Percentiles rank a stretch among this genome's conserved stretches.
phyloP scores from a whole-genome alignment of 768 basidiomycete species.

The Leccinum ochraceum region DNA sequence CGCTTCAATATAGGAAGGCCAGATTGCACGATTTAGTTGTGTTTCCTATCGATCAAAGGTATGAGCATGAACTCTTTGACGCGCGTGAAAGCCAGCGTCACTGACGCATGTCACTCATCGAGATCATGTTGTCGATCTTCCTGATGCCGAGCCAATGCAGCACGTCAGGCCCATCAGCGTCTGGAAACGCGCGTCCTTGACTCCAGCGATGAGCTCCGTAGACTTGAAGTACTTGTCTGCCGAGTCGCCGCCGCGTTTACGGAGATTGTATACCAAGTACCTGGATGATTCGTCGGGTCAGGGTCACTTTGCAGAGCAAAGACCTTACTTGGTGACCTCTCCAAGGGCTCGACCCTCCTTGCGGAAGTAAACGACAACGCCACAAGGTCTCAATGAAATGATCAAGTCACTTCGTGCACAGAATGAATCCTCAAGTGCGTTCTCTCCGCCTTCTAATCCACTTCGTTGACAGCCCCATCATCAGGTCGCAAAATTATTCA shows the following conservation, averaged over 20 bases:
- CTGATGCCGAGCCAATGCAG: constrained; percentile 92
- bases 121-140: constrained; percentile 88
- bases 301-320: not conserved
- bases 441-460: too few relatives aligned
- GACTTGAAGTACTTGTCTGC: constrained; percentile 94
- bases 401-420: too few relatives aligned
- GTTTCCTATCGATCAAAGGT: constrained; percentile 67
- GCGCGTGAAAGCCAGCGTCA: constrained; percentile 18
- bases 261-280: constrained; percentile 94
- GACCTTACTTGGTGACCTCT: constrained; percentile 84
- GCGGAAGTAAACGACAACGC: constrained; percentile 91
- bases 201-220: constrained; percentile 92
- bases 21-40: constrained; percentile 87
- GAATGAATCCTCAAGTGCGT: too few relatives aligned
- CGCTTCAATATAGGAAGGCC: constrained; percentile 81
- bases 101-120: constrained; percentile 86
- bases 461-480: too few relatives aligned
- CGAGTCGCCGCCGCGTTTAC: constrained; percentile 91
- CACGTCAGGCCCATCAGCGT: constrained; percentile 95
- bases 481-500: too few relatives aligned
- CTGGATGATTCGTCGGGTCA: constrained; percentile 35
- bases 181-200: constrained; percentile 95
- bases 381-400: too few relatives aligned
- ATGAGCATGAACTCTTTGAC: not conserved
- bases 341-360: constrained; percentile 93